Percentiles rank a stretch among this genome's conserved stretches.
Conservation (phyloP, 2,329 filamentous ascomycete genomes). For the Blastomyces gilchristii region DNA sequence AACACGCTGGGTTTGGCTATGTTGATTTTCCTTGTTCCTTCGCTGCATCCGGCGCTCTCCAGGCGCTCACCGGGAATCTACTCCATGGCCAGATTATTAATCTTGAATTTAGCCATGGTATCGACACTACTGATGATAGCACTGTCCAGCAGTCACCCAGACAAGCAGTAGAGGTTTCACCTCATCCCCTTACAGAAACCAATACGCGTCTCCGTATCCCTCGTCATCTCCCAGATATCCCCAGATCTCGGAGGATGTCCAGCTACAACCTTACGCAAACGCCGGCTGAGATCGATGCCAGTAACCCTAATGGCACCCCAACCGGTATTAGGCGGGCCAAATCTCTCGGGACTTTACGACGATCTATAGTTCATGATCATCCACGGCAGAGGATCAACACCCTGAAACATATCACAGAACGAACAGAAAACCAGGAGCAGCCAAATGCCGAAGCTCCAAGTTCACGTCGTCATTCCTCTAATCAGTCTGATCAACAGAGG, state of each 20-base stretch:
- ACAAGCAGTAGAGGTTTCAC: not conserved
- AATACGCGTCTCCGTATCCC: too few relatives aligned
- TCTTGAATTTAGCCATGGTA: constrained; percentile 28
- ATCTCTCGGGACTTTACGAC: constrained; percentile 6
- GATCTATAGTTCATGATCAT: not conserved
- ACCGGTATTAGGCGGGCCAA: constrained; percentile 10
- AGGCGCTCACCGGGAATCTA: constrained; percentile 27
- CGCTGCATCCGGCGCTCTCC: constrained; percentile 28
- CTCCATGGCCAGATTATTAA: constrained; percentile 34
- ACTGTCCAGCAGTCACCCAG: not conserved
- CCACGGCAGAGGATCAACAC: not conserved
- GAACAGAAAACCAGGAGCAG: not conserved
- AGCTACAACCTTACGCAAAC: not conserved
- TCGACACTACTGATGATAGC: not conserved
- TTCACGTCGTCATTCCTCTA: not conserved
- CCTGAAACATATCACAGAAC: not conserved
- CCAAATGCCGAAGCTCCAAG: not conserved
- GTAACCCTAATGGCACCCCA: not conserved
- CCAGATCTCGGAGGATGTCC: not conserved
- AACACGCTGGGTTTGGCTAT: constrained; percentile 34
- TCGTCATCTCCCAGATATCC: not conserved
- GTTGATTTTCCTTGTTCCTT: constrained; percentile 27
- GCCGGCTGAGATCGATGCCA: not conserved
- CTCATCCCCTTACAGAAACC: not conserved
- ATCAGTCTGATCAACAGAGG: not conserved